phyloP scores from a whole-genome alignment of 176 grass and related monocot genomes.

The Calamus simplicifolius region DNA sequence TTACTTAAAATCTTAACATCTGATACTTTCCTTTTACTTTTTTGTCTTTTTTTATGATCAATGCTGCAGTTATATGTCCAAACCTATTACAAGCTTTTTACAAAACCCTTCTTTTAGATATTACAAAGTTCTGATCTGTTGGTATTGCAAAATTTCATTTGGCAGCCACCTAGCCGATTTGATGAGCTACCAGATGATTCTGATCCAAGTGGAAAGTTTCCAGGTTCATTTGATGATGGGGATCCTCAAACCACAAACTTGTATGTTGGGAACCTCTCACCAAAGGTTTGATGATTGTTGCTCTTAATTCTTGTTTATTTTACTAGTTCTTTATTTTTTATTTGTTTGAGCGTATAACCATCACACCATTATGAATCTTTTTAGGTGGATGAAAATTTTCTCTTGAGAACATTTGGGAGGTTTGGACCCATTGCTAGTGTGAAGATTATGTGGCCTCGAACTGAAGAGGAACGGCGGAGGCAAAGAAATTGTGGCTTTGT shows the following conservation, averaged over 20 bases:
- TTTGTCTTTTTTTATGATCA: conserved; percentile 2
- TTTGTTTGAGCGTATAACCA: neutral
- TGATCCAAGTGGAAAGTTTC: conserved; percentile 73
- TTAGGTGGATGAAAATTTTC: conserved; percentile 99
- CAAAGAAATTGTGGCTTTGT: conserved; percentile 99
- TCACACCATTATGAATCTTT: conserved; percentile 7
- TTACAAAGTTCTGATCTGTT: conserved; percentile 14
- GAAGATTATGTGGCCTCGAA: conserved; percentile 99
- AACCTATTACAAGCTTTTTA: no score
- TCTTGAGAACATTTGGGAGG: conserved; percentile 91
- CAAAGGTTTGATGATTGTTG: conserved; percentile 44
- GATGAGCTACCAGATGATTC: conserved; percentile 88
- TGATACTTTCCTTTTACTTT: no score
- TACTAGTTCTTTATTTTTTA: conserved; percentile 3
- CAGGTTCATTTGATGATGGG: conserved; percentile 92
- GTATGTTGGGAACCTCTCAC: conserved; percentile 95
- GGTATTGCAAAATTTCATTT: conserved; percentile 12
- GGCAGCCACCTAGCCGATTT: conserved; percentile 73
- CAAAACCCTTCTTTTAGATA: neutral
- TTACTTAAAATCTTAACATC: no score
- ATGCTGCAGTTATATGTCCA: neutral
- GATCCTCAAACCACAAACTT: conserved; percentile 97
- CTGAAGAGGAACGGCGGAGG: conserved; percentile 89
- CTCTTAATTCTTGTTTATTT: conserved; percentile 11
- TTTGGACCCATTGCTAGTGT: conserved; percentile 99